Evolutionary conservation across 1,139 yeast genomes (phyloP), one percentile per base, ranked within the genome.

Genomic region (Suhomyces bokatorum): DNA sequence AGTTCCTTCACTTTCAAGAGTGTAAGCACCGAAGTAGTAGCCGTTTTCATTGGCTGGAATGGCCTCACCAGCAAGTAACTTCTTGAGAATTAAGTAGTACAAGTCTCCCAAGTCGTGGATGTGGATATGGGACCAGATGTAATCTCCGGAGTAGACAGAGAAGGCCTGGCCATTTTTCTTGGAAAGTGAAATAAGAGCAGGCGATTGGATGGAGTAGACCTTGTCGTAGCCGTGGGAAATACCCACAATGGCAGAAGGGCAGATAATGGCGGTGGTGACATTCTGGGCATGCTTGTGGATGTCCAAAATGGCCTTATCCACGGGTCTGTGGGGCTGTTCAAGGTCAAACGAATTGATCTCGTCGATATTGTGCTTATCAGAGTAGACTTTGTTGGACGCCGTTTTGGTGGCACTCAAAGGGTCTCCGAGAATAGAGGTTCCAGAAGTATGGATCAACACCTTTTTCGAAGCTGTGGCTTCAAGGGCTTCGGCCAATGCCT

Each of bases 361-460:
- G 30, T 59, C 67, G 44, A 64, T 64, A 41, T 57, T 57, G 13
- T 55, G 50, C 15, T 55, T 54, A 46, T 72, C 75, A 20, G 68
- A 61, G 50, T 61, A 68, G 5, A 63, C 54, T 37, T 55, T 58
- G n/a, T 53, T 51, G 4, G 58, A 39, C 2, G 66, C 55, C 11
- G 54, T 51, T 45, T 59, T 54, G 2, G 58, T 55, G 2, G 54
- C 44, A 6, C 49, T 42, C 14, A 68, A 54, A 1, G 50, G 57
- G 44, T 70, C 75, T 3, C 62, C 62, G 27, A 62, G 10, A 22
- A 69, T 54, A 8, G 70, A 63, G 1, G 74, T 69, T 10, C 77
- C 77, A 1, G 76, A 67, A 29, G 75, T 70, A 43, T 71, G 77
- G 40, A 72, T 54, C 31, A 68, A 57, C 32, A 67, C 47, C 32